Percentiles rank a stretch among this genome's conserved stretches.
phyloP scores from a whole-genome alignment of 306 rosid species.

The Hippophae gyantsensis region DNA sequence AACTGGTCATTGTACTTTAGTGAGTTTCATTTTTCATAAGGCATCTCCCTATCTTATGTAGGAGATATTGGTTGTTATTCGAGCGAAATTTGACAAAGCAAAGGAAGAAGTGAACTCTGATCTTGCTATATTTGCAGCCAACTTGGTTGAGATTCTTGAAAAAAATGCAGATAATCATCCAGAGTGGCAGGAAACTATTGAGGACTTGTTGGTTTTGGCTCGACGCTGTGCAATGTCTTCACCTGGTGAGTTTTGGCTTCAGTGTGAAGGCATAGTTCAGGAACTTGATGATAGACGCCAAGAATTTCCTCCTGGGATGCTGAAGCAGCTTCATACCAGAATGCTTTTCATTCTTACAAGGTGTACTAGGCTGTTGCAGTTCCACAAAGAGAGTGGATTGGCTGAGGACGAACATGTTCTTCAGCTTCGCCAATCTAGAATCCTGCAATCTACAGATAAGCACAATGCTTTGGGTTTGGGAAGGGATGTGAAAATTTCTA shows the following conservation, averaged over 20 bases:
- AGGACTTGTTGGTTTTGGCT: slow-evolving; percentile 91
- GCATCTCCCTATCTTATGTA: slow-evolving; percentile 32
- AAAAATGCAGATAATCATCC: slow-evolving; percentile 89
- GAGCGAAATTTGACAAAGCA: slow-evolving; percentile 85
- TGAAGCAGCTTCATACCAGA: slow-evolving; percentile 89
- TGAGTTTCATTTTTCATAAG: slow-evolving; percentile 21
- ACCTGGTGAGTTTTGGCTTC: slow-evolving; percentile 93
- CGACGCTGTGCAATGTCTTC: slow-evolving; percentile 93
- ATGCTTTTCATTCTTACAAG: slow-evolving; percentile 97
- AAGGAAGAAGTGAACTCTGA: slow-evolving; percentile 91
- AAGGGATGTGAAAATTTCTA: slow-evolving; percentile 51
- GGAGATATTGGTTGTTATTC: slow-evolving; percentile 78
- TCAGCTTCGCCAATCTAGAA: slow-evolving; percentile 74
- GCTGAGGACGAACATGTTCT: slow-evolving; percentile 82
- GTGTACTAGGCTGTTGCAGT: slow-evolving; percentile 90
- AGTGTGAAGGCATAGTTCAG: slow-evolving; percentile 96
- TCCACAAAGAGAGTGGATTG: slow-evolving; percentile 87
- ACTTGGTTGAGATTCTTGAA: slow-evolving; percentile 87
- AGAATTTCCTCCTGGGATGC: slow-evolving; percentile 81
- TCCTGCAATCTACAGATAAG: slow-evolving; percentile 60
- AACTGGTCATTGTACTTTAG: slow-evolving; percentile 10
- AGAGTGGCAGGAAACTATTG: slow-evolving; percentile 92
- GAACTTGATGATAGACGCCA: slow-evolving; percentile 98
- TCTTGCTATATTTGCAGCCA: slow-evolving; percentile 88
- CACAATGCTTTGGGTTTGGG: slow-evolving; percentile 47